Evolutionary conservation across 2,329 filamentous ascomycete species (phyloP).

Genomic region (Cadophora sp.): DNA sequence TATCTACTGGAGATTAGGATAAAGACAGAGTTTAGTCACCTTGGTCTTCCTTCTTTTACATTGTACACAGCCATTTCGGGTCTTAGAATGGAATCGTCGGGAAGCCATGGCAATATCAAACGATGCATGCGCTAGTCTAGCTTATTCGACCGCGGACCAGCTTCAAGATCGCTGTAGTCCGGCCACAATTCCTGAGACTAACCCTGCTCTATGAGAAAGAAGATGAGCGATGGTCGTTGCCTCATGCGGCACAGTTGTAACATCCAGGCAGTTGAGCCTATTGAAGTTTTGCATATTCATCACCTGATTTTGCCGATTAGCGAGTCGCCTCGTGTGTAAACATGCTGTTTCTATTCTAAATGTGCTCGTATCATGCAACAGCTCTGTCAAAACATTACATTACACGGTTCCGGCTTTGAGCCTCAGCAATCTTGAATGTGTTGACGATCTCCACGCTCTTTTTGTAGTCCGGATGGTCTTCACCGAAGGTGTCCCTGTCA

Average conservation of each 20-base stretch:
- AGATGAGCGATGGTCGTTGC: neutral
- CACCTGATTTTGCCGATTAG: neutral
- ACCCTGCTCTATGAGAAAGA: neutral
- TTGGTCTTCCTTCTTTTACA: neutral
- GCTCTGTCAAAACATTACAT: neutral
- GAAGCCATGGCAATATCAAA: neutral
- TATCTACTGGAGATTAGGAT: neutral
- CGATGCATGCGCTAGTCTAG: no score
- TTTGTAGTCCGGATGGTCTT: conserved; percentile 31
- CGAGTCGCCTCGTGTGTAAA: neutral
- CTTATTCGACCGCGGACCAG: neutral
- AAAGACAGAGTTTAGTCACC: neutral
- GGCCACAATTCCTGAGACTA: neutral
- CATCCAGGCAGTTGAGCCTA: neutral
- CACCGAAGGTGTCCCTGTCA: conserved; percentile 33
- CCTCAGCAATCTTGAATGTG: neutral
- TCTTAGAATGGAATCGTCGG: neutral
- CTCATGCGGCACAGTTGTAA: neutral
- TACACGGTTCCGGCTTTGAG: neutral
- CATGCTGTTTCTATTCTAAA: neutral
- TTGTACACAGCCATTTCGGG: neutral
- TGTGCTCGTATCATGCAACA: neutral
- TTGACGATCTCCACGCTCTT: conserved; percentile 20
- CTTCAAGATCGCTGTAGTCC: neutral
- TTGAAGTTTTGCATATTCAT: neutral